Base-by-base conservation (phyloP, 2,329 filamentous ascomycete species). In the Sporothrix euskadiensis region DNA sequence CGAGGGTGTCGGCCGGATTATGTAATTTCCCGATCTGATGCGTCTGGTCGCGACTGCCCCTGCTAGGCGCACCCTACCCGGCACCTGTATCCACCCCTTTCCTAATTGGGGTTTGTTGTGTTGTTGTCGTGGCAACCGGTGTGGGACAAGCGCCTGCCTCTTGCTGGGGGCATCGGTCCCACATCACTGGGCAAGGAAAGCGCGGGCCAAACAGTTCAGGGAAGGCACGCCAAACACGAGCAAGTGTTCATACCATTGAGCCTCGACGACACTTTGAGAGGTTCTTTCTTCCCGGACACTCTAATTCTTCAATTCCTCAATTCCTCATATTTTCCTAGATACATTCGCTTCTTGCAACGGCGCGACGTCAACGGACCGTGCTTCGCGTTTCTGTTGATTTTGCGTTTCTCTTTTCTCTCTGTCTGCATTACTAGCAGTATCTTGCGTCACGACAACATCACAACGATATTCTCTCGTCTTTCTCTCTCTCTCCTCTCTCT, bases 71-170 rank as follows among this genome's bases (percentile, higher is more conserved):
- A 71, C 68, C 66, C 68, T 39, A 71, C 66, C 26, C 9, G 47
- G 12, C 39, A 41, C 19, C 39, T 73, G 49, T 19, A 14, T 14
- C 2, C 49, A 52, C 59, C n/a, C 59, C 69, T 63, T 22, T 10
- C 68, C 49, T 19, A 52, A 22, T 39, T 47, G 19, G 59, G 72
- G 12, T 59, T 73, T 68, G 73, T 70, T 70, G 65, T 74, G 71
- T 26, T 72, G 75, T 76, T 75, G 75, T 74, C 72, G 70, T 76
- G 69, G 71, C 74, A 76, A 76, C 75, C 66, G 70, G 54, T 39
- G 73, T 74, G 63, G 61, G 52, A 61, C 73, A 61, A 56, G 71
- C 65, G 30, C 72, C 56, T 56, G 57, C 41, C 49, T 52, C 26
- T 59, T 71, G 52, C 49, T 47, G 47, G 44, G 63, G 57, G 32